These are phyloP conservation scores for Tilletia walkeri DNA, from an alignment of 1,284 basidiomycete genomes.

Conservation along the genomic window DNA sequence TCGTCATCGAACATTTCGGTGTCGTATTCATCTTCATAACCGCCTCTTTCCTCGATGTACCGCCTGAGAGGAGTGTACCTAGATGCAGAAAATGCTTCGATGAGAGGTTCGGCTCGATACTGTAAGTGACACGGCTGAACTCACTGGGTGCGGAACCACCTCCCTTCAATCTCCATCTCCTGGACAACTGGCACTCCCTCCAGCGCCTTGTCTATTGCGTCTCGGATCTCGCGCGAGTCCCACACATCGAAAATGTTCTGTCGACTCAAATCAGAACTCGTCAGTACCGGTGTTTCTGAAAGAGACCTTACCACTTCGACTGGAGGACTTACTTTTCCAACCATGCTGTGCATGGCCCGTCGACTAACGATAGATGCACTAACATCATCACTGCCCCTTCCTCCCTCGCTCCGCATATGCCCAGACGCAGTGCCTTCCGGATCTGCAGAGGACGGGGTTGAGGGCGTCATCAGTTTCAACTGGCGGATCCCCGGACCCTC, in stretches of 20 bases:
- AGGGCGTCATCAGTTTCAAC: slow-evolving; percentile 30
- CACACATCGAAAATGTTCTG: slow-evolving; percentile 41
- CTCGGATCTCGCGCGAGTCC: slow-evolving; percentile 38
- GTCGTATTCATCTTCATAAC: not conserved
- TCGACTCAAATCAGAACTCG: not conserved
- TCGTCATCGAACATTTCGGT: slow-evolving; percentile 11
- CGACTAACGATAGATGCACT: not conserved
- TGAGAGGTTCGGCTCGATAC: not conserved
- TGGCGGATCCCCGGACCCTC: slow-evolving; percentile 48
- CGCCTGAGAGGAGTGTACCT: not conserved
- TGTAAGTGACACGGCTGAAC: not conserved
- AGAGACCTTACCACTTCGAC: not conserved
- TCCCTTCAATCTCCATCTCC: slow-evolving; percentile 49
- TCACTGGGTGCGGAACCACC: slow-evolving; percentile 49
- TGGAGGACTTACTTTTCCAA: not conserved
- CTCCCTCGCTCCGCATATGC: not conserved
- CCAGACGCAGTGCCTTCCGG: not conserved
- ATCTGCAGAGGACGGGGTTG: slow-evolving; percentile 5
- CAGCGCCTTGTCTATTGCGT: slow-evolving; percentile 41
- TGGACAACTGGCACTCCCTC: slow-evolving; percentile 43
- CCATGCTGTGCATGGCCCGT: not conserved
- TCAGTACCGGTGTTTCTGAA: not conserved
- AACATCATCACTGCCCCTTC: slow-evolving; percentile 2
- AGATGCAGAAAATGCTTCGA: not conserved
- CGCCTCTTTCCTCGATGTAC: slow-evolving; percentile 10